Evolutionary conservation across 2,329 filamentous ascomycete genomes (phyloP), one percentile per base, ranked within the genome.

Genomic region (Orbilia quercus): DNA sequence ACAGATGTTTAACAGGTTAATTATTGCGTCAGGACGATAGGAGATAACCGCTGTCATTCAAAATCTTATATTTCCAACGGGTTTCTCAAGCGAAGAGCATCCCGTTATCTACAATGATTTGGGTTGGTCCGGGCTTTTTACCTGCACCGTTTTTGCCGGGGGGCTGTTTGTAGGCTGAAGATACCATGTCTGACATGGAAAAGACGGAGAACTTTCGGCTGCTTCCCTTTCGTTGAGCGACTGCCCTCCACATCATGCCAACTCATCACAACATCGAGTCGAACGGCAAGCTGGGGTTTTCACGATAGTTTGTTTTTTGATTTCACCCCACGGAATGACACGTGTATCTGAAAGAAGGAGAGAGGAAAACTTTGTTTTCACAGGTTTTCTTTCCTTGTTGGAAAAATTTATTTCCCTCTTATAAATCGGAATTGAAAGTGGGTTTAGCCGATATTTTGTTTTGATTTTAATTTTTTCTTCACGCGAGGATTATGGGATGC

Each of bases 301-400:
- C 28, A 72, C 47, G 59, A 58, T 44, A 38, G 20, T 48, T 48
- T 45, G 42, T 18, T 55, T 47, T 22, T 20, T 55, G 55, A 55
- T 42, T 38, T 44, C 55, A 73, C 69, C 69, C 69, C 69, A 73
- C 69, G 69, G 42, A 66, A 44, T 73, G 69, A 73, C 69, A 73
- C 69, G 69, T 73, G 60, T 73, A 57, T 73, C 45, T 40, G 69
- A 60, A 50, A 28, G 18, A 47, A 31, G 34, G 25, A 40, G 36
- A 64, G 38, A 11, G 20, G 44, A 40, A 55, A 36, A 40, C 14
- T 47, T 60, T 72, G 54, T 45, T 28, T 53, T 31, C 9, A 4
- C 28, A 31, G 28, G 28, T 9, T 31, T 31, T 31, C 28, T 38
- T 31, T 31, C 54, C 23, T 6, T 5, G 6, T 3, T 3, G 5